Percentiles rank a stretch among this genome's conserved stretches.
Evolutionary conservation across 1,139 yeast genomes (phyloP).

Genomic region (Pichia kudriavzevii): DNA sequence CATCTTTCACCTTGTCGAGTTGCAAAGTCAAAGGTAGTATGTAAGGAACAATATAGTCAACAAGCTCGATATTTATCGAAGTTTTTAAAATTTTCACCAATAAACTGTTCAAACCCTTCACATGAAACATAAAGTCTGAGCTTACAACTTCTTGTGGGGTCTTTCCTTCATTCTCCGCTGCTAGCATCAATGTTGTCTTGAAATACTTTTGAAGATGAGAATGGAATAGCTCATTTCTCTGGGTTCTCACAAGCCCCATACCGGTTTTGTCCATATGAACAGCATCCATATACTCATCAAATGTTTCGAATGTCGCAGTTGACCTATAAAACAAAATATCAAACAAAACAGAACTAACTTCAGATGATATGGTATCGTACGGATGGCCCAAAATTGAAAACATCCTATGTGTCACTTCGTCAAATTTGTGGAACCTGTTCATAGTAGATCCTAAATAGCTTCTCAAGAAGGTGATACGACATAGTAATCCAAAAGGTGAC

Average conservation of each 20-base stretch:
- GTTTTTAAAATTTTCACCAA: slow-evolving; percentile 34
- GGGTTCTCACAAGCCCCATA: slow-evolving; percentile 16
- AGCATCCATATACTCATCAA: slow-evolving; percentile 36
- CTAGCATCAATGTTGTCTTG: slow-evolving; percentile 16
- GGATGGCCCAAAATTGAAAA: slow-evolving; percentile 48
- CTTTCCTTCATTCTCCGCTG: slow-evolving; percentile 20
- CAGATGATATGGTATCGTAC: slow-evolving; percentile 70
- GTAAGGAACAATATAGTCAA: slow-evolving; percentile 34
- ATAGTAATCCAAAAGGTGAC: slow-evolving; percentile 61
- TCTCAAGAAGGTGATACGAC: slow-evolving; percentile 52
- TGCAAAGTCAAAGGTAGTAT: slow-evolving; percentile 68
- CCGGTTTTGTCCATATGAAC: slow-evolving; percentile 30
- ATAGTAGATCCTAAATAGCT: slow-evolving; percentile 48
- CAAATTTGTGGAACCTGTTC: slow-evolving; percentile 52
- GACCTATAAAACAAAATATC: slow-evolving; percentile 48
- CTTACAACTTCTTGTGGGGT: slow-evolving; percentile 41
- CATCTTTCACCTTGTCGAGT: slow-evolving; percentile 68
- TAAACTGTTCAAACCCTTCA: slow-evolving; percentile 31
- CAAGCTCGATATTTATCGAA: slow-evolving; percentile 36
- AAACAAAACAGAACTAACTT: slow-evolving; percentile 59
- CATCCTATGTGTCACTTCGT: slow-evolving; percentile 40
- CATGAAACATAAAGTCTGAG: slow-evolving; percentile 40
- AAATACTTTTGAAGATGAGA: slow-evolving; percentile 16
- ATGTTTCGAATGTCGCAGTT: slow-evolving; percentile 40
- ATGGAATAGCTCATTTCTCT: slow-evolving; percentile 16